Percentiles rank a stretch among this genome's conserved stretches.
These are phyloP conservation scores for Aspergillus quadrilineatus DNA, from an alignment of 2,329 filamentous ascomycete genomes.

Conservation along the genomic window DNA sequence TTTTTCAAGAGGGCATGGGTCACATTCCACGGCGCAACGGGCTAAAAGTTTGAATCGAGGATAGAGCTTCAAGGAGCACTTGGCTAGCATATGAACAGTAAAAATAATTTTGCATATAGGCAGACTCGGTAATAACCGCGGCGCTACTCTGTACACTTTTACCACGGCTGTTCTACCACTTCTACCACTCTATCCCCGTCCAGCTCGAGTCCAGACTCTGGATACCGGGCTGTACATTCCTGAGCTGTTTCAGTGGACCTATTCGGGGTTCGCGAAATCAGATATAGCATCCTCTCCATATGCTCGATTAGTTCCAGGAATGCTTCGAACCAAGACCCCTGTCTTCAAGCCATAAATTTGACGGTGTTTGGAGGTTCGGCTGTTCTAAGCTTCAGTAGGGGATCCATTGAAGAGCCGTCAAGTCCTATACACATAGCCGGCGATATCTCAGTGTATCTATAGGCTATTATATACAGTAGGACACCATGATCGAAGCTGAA, in stretches of 20 bases:
- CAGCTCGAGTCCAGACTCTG: not conserved
- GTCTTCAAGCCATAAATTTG: not conserved
- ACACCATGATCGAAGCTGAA: not conserved
- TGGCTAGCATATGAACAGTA: not conserved
- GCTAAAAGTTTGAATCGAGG: constrained; percentile 4
- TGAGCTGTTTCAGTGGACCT: not conserved
- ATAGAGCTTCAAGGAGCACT: constrained; percentile 1
- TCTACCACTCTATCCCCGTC: not conserved
- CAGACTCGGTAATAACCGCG: not conserved
- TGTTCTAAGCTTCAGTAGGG: not conserved
- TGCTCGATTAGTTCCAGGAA: not conserved
- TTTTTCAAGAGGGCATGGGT: constrained; percentile 4
- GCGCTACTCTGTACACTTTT: not conserved
- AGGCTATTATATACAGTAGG: not conserved
- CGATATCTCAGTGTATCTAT: not conserved
- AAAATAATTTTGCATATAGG: not conserved
- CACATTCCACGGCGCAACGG: constrained; percentile 7
- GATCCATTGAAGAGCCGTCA: not conserved
- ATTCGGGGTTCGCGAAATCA: too few species aligned
- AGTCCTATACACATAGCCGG: not conserved
- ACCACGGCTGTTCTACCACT: not conserved
- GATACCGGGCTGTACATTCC: not conserved
- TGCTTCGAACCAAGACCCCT: not conserved
- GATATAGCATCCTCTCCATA: not conserved
- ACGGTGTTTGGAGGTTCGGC: not conserved